These are phyloP conservation scores for Smittium culicis DNA, from an alignment of 371 early-diverging fungal genomes.

Conservation along the genomic window DNA sequence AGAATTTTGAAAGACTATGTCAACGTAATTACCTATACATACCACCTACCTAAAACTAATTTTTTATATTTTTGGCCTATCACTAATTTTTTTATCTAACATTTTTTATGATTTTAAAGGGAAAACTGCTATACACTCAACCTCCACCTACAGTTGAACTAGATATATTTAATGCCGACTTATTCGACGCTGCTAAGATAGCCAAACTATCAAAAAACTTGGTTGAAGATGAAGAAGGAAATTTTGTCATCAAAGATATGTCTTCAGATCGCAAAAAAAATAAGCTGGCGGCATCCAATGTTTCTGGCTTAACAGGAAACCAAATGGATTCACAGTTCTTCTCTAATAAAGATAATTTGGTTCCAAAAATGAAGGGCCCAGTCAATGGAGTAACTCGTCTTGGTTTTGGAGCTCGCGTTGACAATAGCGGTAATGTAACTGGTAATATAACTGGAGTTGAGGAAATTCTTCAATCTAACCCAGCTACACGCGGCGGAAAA, in stretches of 20 bases:
- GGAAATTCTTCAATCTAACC: slow-evolving; percentile 36
- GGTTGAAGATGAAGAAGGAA: slow-evolving; percentile 12
- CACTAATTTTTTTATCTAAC: slow-evolving; percentile 15
- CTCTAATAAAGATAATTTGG: slow-evolving; percentile 30
- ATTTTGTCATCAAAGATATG: slow-evolving; percentile 20
- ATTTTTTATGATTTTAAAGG: background rate
- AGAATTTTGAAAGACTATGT: slow-evolving; percentile 94
- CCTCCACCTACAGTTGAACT: slow-evolving; percentile 58
- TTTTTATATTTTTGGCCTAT: no score
- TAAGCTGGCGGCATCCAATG: slow-evolving; percentile 34
- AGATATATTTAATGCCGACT: slow-evolving; percentile 54
- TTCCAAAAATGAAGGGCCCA: slow-evolving; percentile 38
- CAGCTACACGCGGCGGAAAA: background rate
- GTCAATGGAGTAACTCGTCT: background rate
- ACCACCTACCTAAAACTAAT: no score
- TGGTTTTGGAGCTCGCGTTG: background rate
- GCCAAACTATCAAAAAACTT: slow-evolving; percentile 30
- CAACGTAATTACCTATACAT: slow-evolving; percentile 3
- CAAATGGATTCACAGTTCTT: slow-evolving; percentile 56
- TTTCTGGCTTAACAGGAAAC: slow-evolving; percentile 37
- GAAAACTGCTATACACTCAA: slow-evolving; percentile 73
- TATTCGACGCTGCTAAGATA: slow-evolving; percentile 46
- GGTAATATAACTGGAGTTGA: slow-evolving; percentile 41
- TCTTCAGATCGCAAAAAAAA: slow-evolving; percentile 25
- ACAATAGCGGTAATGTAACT: slow-evolving; percentile 14